Base-by-base conservation (phyloP, 768 basidiomycete species). In the Calocera cornea region DNA sequence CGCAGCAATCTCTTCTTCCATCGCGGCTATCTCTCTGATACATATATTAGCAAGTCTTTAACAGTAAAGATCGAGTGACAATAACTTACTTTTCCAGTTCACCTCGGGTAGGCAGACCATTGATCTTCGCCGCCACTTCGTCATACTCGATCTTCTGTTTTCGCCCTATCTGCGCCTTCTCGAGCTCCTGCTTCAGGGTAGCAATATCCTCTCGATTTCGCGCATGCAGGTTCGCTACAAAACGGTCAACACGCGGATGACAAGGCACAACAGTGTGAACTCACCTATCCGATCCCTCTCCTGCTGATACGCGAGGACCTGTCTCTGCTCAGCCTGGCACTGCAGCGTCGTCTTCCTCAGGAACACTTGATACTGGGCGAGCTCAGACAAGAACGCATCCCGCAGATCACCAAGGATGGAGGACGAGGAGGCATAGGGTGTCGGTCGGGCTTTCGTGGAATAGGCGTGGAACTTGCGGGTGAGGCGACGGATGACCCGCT, bases 71-170 rank as follows among this genome's bases (percentile, higher is more conserved):
- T 24, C 24, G 36, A 40, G 2, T n/a, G 31, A 34, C 3, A 22
- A 36, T 29, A 36, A 50, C 87, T 72, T 72, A 93, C 91, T 81
- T 82, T 73, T 88, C 85, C 17, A 92, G 80, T 72, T 92, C 92
- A 10, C 87, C 86, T 65, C 91, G 80, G 69, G 80, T 86, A 2
- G 90, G 89, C 1, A 92, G 76, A 19, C 84, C 83, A 72, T 91
- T 90, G 63, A 92, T 85, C 74, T 87, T 90, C 77, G 92, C 92
- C 1, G 92, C 84, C 41, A 93, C 83, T 54, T 83, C 79, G 78
- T 93, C 91, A 73, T 93, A 93, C 73, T 93, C 91, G 71, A 92
- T 90, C 79, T 91, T 93, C 66, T 86, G 83, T 68, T 80, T 81
- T 60, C 91, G 84, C 67, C 86, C 78, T 73, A 87, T 79, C 72